Evolutionary conservation across 2,329 filamentous ascomycete species (phyloP).

Genomic region (Leptographium lundbergii): DNA sequence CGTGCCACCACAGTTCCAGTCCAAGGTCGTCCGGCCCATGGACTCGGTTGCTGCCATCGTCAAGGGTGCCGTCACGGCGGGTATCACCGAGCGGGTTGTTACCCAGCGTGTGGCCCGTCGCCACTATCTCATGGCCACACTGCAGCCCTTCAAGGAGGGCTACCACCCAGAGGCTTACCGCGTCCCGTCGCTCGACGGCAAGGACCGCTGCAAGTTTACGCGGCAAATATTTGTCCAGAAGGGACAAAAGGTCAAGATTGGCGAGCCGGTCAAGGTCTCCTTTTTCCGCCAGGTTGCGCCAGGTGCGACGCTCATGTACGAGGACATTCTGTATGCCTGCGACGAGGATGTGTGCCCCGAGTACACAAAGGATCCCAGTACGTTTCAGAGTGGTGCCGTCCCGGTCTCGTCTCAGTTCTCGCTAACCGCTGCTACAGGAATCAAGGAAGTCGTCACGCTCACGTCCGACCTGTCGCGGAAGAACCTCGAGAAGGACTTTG

Average conservation of each 20-base stretch:
- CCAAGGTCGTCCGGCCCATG: constrained; percentile 97
- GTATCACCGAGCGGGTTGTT: constrained; percentile 92
- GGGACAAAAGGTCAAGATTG: constrained; percentile 97
- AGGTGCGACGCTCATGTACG: constrained; percentile 96
- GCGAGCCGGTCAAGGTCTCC: constrained; percentile 95
- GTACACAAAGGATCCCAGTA: constrained; percentile 98
- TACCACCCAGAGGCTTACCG: constrained; percentile 98
- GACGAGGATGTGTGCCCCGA: constrained; percentile 97
- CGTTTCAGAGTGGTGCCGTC: constrained; percentile 30
- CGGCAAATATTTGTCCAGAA: constrained; percentile 98
- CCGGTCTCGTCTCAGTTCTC: not conserved
- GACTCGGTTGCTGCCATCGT: constrained; percentile 97
- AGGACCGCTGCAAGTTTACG: constrained; percentile 97
- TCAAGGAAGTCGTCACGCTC: constrained; percentile 97
- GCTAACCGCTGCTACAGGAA: constrained; percentile 45
- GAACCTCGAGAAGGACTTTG: constrained; percentile 98
- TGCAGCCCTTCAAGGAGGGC: constrained; percentile 97
- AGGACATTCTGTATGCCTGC: constrained; percentile 94
- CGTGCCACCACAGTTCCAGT: constrained; percentile 94
- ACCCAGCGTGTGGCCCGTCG: constrained; percentile 94
- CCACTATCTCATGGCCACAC: constrained; percentile 97
- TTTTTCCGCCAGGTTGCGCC: constrained; percentile 98
- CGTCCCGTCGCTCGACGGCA: constrained; percentile 89
- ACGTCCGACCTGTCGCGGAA: constrained; percentile 95
- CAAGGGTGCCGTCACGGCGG: constrained; percentile 93